phyloP scores from a whole-genome alignment of 495 filamentous ascomycete species.

The Hypoxylon lenormandii region DNA sequence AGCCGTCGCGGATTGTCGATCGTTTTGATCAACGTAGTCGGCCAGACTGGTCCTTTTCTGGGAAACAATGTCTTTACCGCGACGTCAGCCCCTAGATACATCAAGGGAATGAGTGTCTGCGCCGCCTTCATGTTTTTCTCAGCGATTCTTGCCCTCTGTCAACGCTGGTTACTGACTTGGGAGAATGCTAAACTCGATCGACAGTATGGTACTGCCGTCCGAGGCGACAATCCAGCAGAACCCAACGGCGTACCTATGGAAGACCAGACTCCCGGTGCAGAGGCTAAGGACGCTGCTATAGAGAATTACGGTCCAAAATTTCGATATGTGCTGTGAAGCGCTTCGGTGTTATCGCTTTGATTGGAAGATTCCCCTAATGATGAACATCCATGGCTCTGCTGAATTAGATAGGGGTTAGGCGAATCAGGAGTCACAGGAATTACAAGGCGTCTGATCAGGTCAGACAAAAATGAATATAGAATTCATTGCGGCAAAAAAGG shows the following conservation, averaged over 20 bases:
- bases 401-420: no score
- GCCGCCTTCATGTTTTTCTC: constrained; percentile 75
- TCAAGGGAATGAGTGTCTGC: constrained; percentile 71
- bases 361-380: background rate
- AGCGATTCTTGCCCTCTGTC: constrained; percentile 63
- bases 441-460: no score
- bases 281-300: constrained; percentile 33
- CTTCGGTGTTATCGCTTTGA: constrained; percentile 15
- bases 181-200: constrained; percentile 64
- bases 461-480: no score
- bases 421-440: no score
- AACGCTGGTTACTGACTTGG: constrained; percentile 68
- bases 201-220: constrained; percentile 27
- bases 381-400: background rate
- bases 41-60: constrained; percentile 74
- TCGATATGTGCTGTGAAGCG: constrained; percentile 50
- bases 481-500: no score
- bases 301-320: constrained; percentile 57
- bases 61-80: constrained; percentile 75
- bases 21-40: constrained; percentile 72
- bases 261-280: background rate
- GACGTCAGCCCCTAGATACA: constrained; percentile 66
- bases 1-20: constrained; percentile 73
- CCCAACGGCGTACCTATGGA: background rate
- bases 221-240: no score